These are phyloP conservation scores for Phaeosphaeria sp. DNA, from an alignment of 2,329 filamentous ascomycete species.

Conservation along the genomic window DNA sequence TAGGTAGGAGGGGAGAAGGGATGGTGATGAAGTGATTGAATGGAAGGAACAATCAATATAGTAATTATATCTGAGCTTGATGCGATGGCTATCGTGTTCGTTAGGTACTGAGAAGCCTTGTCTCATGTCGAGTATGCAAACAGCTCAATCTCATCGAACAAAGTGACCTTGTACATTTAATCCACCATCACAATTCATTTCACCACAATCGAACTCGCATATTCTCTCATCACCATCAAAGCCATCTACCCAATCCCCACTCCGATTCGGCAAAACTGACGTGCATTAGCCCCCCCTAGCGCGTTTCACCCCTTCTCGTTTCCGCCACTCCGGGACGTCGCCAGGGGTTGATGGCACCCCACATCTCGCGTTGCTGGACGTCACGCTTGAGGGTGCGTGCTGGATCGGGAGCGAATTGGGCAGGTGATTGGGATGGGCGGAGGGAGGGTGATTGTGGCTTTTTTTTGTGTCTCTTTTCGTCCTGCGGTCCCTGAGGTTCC, in stretches of 20 bases:
- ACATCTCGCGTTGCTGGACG: not conserved
- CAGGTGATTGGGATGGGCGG: too few species aligned
- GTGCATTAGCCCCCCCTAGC: not conserved
- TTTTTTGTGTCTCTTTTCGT: too few species aligned
- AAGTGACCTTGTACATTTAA: too few species aligned
- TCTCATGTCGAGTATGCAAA: too few species aligned
- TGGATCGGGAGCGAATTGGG: not conserved
- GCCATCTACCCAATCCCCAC: not conserved
- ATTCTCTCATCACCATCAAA: too few species aligned
- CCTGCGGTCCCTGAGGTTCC: too few species aligned
- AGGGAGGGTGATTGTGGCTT: not conserved
- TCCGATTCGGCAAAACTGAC: not conserved
- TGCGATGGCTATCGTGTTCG: too few species aligned
- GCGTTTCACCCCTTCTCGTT: not conserved
- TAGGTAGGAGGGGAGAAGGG: conserved; percentile 27
- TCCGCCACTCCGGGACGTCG: not conserved
- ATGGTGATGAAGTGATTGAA: not conserved
- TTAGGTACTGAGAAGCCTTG: too few species aligned
- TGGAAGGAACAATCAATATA: too few species aligned
- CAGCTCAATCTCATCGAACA: too few species aligned
- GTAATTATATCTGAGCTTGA: too few species aligned
- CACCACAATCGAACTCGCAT: not conserved
- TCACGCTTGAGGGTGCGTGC: conserved; percentile 1
- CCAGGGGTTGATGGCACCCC: not conserved
- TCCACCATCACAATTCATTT: not conserved